phyloP scores from a whole-genome alignment of 805 yeast species.

The Naumovozyma castellii region DNA sequence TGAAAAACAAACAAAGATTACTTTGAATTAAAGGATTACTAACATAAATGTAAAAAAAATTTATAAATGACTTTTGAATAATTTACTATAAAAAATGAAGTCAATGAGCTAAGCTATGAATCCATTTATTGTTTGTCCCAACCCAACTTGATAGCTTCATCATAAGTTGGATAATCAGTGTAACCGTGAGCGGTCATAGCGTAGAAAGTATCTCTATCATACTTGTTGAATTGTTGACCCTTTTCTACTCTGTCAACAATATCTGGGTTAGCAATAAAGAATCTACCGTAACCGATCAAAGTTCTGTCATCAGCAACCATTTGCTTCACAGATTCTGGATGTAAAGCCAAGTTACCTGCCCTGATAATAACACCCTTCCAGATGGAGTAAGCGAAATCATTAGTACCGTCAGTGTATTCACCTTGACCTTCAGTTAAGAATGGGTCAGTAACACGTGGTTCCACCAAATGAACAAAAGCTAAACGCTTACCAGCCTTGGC shows the following conservation, averaged over 20 bases:
- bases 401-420: slow-evolving; percentile 12
- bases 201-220: slow-evolving; percentile 42
- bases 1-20: too few relatives aligned
- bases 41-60: neutral
- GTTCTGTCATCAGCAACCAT: too few relatives aligned
- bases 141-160: slow-evolving; percentile 12
- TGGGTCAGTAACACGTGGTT: slow-evolving; percentile 31
- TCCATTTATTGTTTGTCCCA: too few relatives aligned
- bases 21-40: too few relatives aligned
- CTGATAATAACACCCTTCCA: too few relatives aligned
- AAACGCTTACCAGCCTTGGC: slow-evolving; percentile 25
- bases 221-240: slow-evolving; percentile 32
- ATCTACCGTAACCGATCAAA: slow-evolving; percentile 35
- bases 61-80: neutral
- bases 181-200: slow-evolving; percentile 30
- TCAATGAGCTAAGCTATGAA: too few relatives aligned
- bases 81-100: too few relatives aligned
- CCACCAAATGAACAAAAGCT: slow-evolving; percentile 35
- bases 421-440: slow-evolving; percentile 7
- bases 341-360: too few relatives aligned
- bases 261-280: slow-evolving; percentile 46
- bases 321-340: slow-evolving; percentile 19
- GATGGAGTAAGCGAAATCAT: too few relatives aligned
- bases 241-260: slow-evolving; percentile 34
- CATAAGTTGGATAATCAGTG: slow-evolving; percentile 32